Evolutionary conservation across 148 eudicot species (phyloP).

Genomic region (Camellia sinensis): DNA sequence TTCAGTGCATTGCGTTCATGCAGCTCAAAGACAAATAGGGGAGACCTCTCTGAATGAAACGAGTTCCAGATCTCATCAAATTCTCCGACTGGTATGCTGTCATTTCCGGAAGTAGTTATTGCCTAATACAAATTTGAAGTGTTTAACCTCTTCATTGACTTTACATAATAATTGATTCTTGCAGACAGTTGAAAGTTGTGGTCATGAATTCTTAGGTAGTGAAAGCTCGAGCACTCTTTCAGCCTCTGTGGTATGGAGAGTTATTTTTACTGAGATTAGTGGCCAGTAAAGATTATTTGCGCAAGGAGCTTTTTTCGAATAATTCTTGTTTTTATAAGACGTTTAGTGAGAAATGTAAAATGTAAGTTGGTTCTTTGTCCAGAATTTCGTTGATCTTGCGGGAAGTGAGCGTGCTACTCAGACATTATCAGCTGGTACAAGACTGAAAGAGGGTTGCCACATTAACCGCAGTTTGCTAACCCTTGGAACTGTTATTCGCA

Average conservation of each 20-base stretch:
- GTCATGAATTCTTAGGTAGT: conserved; percentile 43
- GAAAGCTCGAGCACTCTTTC: conserved; percentile 64
- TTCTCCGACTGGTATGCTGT: conserved; percentile 70
- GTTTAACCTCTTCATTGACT: not conserved
- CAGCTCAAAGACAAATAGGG: conserved; percentile 95
- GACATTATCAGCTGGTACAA: conserved; percentile 62
- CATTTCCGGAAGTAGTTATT: not conserved
- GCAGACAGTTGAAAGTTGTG: conserved; percentile 82
- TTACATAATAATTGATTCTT: conserved; percentile 7
- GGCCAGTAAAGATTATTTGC: not conserved
- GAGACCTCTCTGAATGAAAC: conserved; percentile 83
- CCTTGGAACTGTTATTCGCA: conserved; percentile 85
- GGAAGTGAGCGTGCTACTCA: conserved; percentile 99
- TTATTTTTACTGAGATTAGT: not conserved
- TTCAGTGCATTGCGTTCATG: conserved; percentile 14
- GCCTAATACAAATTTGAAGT: not conserved
- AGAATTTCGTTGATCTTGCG: conserved; percentile 98
- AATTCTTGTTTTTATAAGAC: not conserved
- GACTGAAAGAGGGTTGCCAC: conserved; percentile 95
- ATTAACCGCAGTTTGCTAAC: conserved; percentile 85
- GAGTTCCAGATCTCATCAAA: conserved; percentile 96
- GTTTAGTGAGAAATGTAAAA: not conserved
- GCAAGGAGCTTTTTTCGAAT: not conserved
- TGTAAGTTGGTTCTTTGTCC: conserved; percentile 15
- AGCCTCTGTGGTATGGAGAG: conserved; percentile 76